Conservation (phyloP, 805 yeast genomes). For the Saccharomyces paradoxus region DNA sequence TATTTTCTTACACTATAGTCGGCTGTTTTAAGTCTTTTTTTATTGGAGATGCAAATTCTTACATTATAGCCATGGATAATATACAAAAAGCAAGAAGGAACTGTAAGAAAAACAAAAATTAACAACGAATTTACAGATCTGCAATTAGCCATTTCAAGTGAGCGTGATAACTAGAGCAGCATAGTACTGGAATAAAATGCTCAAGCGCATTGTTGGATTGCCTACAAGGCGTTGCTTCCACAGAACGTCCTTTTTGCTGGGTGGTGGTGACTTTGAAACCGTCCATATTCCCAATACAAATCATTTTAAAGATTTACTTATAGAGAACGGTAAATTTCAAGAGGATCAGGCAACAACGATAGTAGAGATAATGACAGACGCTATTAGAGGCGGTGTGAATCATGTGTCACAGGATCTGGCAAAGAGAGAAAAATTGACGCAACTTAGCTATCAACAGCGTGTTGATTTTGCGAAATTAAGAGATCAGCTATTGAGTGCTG, state of each 20-base stretch:
- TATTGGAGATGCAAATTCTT: background rate
- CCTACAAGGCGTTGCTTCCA: conserved; percentile 8
- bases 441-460: conserved; percentile 87
- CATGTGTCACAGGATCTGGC: conserved; percentile 71
- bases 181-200: background rate
- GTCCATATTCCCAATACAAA: conserved; percentile 62
- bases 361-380: conserved; percentile 60
- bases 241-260: background rate
- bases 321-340: conserved; percentile 59
- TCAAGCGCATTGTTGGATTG: conserved; percentile 4
- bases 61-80: background rate
- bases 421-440: conserved; percentile 73
- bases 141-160: background rate
- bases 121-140: background rate
- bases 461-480: conserved; percentile 93
- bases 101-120: background rate
- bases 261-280: conserved; percentile 15
- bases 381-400: conserved; percentile 72
- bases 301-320: conserved; percentile 55
- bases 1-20: background rate
- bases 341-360: conserved; percentile 74
- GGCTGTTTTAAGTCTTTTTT: background rate
- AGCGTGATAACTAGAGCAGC: background rate
- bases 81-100: background rate
- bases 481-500: conserved; percentile 84